Evolutionary conservation across 2,329 filamentous ascomycete species (phyloP), one percentile per base, ranked within the genome.

Genomic region (Diaporthe vaccinii): DNA sequence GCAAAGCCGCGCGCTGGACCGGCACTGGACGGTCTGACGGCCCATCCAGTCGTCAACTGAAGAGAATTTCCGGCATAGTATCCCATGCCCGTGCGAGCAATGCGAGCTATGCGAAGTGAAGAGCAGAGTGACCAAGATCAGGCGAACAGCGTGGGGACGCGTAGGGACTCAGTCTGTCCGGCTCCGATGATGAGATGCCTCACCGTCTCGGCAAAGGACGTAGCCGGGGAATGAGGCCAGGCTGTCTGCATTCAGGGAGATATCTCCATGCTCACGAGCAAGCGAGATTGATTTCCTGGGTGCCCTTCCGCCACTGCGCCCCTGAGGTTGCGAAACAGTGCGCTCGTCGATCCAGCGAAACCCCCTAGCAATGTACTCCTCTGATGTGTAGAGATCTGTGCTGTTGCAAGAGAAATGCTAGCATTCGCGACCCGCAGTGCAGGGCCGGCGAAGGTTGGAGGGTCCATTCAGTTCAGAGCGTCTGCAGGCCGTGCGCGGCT

Each of bases 201-300:
- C 36, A 25, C 9, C 22, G 65, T 39, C 46, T 55, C 65, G 46
- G 65, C 65, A 39, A 39, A 53, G 65, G 34, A 12, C 62, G 34
- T 53, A 12, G 31, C 46, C 34, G 46, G 34, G n/a, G n/a, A 22
- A 41, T 41, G 65, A 69, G 65, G 34, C 65, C 46, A 55, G 65
- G 34, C 46, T 53, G 65, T 53, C 65, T 69, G 49, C 41, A 28
- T 14, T 15, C 65, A 55, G 65, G 14, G 34, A 39, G 34, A 41
- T 34, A 41, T 69, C n/a, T 22, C 49, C 34, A 55, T 69, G 34
- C 17, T 55, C 49, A 69, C 34, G 15, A 55, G 49, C 65, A 69
- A 55, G 65, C 65, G 49, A 69, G 65, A 55, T 41, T 69, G 65
- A 69, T 41, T 55, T 41, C 49, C 46, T 69, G 34, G 49, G n/a